Evolutionary conservation across 768 basidiomycete genomes (phyloP).

Genomic region (Pleurotus tuoliensis): DNA sequence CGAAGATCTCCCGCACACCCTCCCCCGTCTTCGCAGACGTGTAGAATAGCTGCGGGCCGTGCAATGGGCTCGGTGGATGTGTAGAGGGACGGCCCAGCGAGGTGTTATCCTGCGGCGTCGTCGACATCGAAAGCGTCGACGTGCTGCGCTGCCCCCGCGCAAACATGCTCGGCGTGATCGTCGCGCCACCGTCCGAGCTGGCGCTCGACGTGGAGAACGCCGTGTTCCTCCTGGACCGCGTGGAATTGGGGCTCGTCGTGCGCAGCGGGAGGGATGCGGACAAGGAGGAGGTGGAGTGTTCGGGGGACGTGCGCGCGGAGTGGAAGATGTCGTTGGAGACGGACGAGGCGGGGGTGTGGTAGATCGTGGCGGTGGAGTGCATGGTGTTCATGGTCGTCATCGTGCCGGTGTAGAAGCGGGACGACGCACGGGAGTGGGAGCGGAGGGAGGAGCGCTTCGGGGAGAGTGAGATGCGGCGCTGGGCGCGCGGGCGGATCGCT

Average conservation of each 20-base stretch:
- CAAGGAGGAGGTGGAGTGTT: conserved; percentile 25
- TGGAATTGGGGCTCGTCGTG: conserved; percentile 17
- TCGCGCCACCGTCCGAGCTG: conserved; percentile 43
- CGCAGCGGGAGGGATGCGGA: conserved; percentile 16
- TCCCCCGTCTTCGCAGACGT: conserved; percentile 78
- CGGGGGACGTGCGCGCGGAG: conserved; percentile 59
- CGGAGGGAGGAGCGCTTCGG: conserved; percentile 29
- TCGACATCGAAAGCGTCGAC: background rate
- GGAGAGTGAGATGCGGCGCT: conserved; percentile 25
- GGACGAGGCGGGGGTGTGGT: conserved; percentile 81
- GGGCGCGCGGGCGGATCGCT: conserved; percentile 20
- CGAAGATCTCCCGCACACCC: conserved; percentile 71
- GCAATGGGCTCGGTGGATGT: conserved; percentile 29
- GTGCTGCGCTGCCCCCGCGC: conserved; percentile 26
- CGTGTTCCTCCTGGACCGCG: conserved; percentile 19
- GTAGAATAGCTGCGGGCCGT: conserved; percentile 65
- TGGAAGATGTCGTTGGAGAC: conserved; percentile 53
- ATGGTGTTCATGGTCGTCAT: conserved; percentile 39
- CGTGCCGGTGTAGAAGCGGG: conserved; percentile 43
- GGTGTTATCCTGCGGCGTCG: conserved; percentile 10
- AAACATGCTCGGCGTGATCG: conserved; percentile 61
- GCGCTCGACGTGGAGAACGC: conserved; percentile 33
- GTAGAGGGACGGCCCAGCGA: conserved; percentile 20
- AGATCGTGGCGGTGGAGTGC: conserved; percentile 56
- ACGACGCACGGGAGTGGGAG: conserved; percentile 43